Conservation (phyloP, 2,329 filamentous ascomycete species). For the Stenocarpella maydis region DNA sequence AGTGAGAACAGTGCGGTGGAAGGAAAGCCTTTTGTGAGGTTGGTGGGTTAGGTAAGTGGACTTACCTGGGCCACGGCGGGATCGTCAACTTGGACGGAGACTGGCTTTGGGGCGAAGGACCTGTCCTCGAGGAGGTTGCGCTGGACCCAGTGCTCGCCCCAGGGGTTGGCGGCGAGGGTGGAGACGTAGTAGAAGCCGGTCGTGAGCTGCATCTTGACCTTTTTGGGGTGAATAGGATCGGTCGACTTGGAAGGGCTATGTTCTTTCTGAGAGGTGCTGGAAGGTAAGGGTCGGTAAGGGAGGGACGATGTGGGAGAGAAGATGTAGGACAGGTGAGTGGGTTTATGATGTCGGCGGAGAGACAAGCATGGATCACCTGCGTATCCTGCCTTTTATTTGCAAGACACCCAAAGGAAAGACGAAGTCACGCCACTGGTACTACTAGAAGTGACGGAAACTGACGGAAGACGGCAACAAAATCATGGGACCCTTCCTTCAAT, state of each 20-base stretch:
- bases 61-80: background rate
- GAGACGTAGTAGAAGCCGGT: slow-evolving; percentile 27
- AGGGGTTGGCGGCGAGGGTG: slow-evolving; percentile 26
- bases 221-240: background rate
- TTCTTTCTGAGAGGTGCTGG: background rate
- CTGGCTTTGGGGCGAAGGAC: background rate
- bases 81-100: slow-evolving; percentile 6
- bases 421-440: no score
- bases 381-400: background rate
- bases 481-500: slow-evolving; percentile 1
- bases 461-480: background rate
- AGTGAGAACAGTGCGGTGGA: no score
- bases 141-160: slow-evolving; percentile 28
- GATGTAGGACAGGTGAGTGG: background rate
- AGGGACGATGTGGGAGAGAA: no score
- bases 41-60: background rate
- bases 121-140: slow-evolving; percentile 4
- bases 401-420: no score
- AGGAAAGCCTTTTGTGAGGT: background rate
- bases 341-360: background rate
- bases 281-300: no score
- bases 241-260: background rate
- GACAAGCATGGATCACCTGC: background rate
- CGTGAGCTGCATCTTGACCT: slow-evolving; percentile 22
- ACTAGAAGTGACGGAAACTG: no score